Conservation (phyloP, 768 basidiomycete genomes). For the Clavulina sp. region DNA sequence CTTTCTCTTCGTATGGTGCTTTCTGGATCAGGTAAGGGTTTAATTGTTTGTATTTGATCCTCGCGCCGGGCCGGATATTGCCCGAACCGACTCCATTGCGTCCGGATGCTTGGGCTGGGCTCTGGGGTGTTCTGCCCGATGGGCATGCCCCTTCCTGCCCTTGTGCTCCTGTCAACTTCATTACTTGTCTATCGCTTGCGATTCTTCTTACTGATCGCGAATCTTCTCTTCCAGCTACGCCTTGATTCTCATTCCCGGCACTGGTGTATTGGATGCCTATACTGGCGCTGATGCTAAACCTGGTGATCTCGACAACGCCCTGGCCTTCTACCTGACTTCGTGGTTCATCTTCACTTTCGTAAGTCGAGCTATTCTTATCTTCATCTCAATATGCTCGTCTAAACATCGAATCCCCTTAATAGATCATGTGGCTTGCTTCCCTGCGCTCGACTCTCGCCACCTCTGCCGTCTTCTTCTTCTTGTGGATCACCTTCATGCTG, state of each 20-base stretch:
- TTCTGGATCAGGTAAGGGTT: conserved; percentile 56
- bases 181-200: too few relatives aligned
- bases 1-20: conserved; percentile 67
- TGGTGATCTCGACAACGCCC: conserved; percentile 32
- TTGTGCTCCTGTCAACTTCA: too few relatives aligned
- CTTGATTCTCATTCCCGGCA: conserved; percentile 48
- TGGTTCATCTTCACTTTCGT: conserved; percentile 50
- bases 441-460: conserved; percentile 34
- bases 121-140: too few relatives aligned
- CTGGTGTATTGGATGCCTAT: conserved; percentile 44
- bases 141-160: too few relatives aligned
- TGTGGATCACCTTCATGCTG: conserved; percentile 35
- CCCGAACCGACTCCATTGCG: too few relatives aligned
- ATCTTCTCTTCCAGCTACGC: neutral
- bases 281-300: conserved; percentile 2
- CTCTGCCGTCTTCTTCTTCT: conserved; percentile 33
- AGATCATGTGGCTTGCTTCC: conserved; percentile 24
- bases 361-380: neutral
- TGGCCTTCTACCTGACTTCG: conserved; percentile 52
- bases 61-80: too few relatives aligned
- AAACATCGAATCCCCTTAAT: neutral
- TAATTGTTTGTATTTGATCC: too few relatives aligned
- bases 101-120: too few relatives aligned
- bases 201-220: too few relatives aligned
- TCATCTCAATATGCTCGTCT: neutral